Evolutionary conservation across 805 yeast genomes (phyloP), one percentile per base, ranked within the genome.

Genomic region (Yarrowia sp.): DNA sequence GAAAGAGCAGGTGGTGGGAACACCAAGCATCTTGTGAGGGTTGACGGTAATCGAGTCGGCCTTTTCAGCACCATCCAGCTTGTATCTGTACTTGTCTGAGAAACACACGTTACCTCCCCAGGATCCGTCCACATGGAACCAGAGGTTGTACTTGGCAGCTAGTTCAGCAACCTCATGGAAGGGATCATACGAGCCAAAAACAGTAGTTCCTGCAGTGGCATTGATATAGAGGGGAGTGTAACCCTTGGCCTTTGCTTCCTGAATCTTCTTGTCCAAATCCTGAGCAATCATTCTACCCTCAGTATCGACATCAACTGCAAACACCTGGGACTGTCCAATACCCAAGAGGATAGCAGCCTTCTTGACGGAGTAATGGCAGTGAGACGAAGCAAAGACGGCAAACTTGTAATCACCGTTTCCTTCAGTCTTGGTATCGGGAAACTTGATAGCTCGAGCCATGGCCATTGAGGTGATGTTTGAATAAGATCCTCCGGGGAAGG

Each of bases 21-120:
- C 90, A n/a, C 96, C 96, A 47, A 90, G 80, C 89, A 88, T 86
- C 71, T 90, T 90, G 77, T 90, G 96, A 3, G 96, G 96, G 71
- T 90, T 90, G 22, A 85, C 82, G 1, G 96, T 90, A 65, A 90
- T 80, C 10, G 92, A 87, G 74, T 90, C 84, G 1, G 95, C 96
- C 18, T 80, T 72, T 45, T 87, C 82, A 36, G 83, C 74, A 1
- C 96, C 96, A 15, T 74, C 72, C 67, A 90, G 74, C 68, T 81
- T 80, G 65, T 74, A 53, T 45, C 71, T 74, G 64, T 84, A 83
- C 10, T 68, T 76, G 0, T 74, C 69, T 45, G 90, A 85, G 76
- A 90, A 90, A 0, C 89, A 80, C 9, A 88, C 86, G 70, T 90
- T 90, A 8, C 93, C 96, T 38, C 96, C 96, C 96, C 96, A 89